phyloP scores from a whole-genome alignment of 129 eudicot species.

The Glebionis coronaria region DNA sequence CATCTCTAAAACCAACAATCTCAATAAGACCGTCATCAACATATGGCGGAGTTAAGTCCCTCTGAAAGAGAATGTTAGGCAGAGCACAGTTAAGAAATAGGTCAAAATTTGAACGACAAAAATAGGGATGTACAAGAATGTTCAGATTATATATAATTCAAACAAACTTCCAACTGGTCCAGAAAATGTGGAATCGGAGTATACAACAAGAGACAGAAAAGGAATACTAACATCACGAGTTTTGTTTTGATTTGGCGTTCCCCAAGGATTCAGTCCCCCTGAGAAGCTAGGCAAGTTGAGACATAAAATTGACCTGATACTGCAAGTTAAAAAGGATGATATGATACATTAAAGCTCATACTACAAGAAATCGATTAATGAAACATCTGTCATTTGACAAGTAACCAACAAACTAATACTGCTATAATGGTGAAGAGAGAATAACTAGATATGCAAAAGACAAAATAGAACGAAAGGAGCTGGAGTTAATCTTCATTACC shows the following conservation, averaged over 20 bases:
- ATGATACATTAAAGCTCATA: background rate
- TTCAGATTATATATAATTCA: background rate
- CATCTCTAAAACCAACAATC: slow-evolving; percentile 89
- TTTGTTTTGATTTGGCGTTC: slow-evolving; percentile 59
- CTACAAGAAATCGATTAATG: background rate
- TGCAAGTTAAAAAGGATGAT: slow-evolving; percentile 25
- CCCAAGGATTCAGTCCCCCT: slow-evolving; percentile 99
- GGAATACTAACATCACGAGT: slow-evolving; percentile 50
- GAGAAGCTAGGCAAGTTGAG: slow-evolving; percentile 98
- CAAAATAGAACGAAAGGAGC: background rate
- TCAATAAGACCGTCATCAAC: slow-evolving; percentile 85
- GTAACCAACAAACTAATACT: background rate
- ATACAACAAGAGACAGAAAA: background rate
- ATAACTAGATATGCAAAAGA: background rate
- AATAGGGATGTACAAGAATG: background rate
- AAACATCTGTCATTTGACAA: background rate
- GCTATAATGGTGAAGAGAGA: background rate
- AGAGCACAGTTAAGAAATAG: slow-evolving; percentile 1
- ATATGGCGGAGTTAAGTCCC: slow-evolving; percentile 73
- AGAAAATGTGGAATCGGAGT: background rate
- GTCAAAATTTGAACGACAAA: background rate
- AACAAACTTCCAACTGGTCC: background rate
- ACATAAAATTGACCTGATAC: slow-evolving; percentile 89
- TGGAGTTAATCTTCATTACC: slow-evolving; percentile 33
- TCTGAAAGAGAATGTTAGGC: slow-evolving; percentile 39